Base-by-base conservation (phyloP, 2,329 filamentous ascomycete genomes). In the Penicillium sp. region DNA sequence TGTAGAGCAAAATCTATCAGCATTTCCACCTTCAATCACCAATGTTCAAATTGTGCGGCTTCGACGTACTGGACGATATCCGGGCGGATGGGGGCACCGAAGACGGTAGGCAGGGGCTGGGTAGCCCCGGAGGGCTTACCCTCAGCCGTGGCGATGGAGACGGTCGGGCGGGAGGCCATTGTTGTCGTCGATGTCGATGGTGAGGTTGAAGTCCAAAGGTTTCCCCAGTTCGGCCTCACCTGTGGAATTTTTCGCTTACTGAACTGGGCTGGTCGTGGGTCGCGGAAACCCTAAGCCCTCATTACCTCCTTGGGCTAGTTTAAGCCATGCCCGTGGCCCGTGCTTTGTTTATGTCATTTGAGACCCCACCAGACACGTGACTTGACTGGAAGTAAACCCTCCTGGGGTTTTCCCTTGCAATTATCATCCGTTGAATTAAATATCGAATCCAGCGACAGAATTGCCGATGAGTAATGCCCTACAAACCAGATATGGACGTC, bases 141-240 rank as follows among this genome's bases (percentile, higher is more conserved):
- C 89, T 97, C 93, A 83, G 92, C 92, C 83, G 90, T 89, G 85
- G 96, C 88, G 85, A 99, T 93, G 80, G 92, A 91, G 82, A 99
- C 95, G 79, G 93, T 97, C 82, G 95, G 95, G 85, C 95, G 88
- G 81, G 90, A 93, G 85, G 93, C 91, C 92, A 96, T 96, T 86
- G 82, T 86, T 75, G 75, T 69, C 77, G 69, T 77, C 70, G 73
- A 69, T 71, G 73, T 73, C 70, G 73, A 70, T 69, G 69, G 71
- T 71, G 71, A 73, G 66, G 70, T 72, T 74, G 70, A 70, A 73
- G 73, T 72, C 72, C 70, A 66, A 73, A 62, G 66, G 63, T 66
- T 67, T 66, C 59, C 62, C 62, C 70, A 63, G 68, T 67, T 65
- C 27, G 61, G 65, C 63, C 69, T 66, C 60, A 59, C 54, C 60